phyloP scores from a whole-genome alignment of 768 basidiomycete genomes.

The Tricholoma terreum region DNA sequence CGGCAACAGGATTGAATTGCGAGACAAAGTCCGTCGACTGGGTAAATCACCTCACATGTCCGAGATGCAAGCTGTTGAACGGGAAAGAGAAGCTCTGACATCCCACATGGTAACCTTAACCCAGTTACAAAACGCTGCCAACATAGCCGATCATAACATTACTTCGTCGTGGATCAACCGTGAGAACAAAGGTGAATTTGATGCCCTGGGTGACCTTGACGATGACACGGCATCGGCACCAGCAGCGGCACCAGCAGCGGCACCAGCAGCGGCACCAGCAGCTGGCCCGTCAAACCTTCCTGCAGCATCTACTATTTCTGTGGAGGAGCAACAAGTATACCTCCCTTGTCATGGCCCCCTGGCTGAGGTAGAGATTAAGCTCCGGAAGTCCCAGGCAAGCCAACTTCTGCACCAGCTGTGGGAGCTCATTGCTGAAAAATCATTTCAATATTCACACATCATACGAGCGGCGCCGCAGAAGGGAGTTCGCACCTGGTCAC shows the following conservation, averaged over 20 bases:
- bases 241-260: too few species aligned
- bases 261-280: neutral
- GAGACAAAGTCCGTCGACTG: too few species aligned
- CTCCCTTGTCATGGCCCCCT: neutral
- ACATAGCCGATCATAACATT: neutral
- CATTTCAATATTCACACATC: neutral
- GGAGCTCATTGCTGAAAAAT: neutral
- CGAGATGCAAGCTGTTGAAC: neutral
- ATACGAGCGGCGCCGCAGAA: neutral
- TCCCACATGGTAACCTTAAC: too few species aligned
- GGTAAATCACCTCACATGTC: too few species aligned
- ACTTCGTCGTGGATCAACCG: too few species aligned
- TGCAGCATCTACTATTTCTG: neutral
- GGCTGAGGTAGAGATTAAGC: neutral
- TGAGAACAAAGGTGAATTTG: neutral
- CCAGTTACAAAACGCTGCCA: neutral
- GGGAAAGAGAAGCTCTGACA: neutral
- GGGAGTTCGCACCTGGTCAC: neutral
- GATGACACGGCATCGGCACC: neutral
- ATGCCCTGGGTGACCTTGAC: neutral
- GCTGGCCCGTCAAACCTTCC: neutral
- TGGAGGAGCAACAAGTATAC: neutral
- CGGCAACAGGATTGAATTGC: too few species aligned
- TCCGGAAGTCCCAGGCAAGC: neutral
- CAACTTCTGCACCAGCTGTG: neutral